Evolutionary conservation across 805 yeast species (phyloP).

Genomic region (Candida quercuum): DNA sequence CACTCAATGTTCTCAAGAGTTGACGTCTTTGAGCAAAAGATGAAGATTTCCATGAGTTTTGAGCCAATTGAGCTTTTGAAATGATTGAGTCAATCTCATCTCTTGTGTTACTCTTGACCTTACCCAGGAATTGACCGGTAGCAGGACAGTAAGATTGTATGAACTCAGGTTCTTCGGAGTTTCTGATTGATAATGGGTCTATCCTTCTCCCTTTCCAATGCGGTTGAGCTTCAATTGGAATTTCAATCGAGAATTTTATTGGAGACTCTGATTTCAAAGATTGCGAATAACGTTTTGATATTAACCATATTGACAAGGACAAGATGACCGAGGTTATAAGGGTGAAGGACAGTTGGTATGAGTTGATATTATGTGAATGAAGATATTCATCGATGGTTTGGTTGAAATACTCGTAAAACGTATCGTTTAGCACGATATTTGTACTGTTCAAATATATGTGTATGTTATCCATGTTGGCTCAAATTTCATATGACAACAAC

Average conservation of each 20-base stretch:
- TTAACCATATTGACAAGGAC: slow-evolving; percentile 8
- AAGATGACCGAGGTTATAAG: slow-evolving; percentile 11
- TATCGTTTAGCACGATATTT: slow-evolving; percentile 19
- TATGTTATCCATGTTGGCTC: not conserved
- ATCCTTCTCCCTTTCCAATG: slow-evolving; percentile 90
- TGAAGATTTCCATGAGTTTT: slow-evolving; percentile 32
- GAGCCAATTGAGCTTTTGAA: slow-evolving; percentile 28
- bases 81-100: slow-evolving; percentile 70
- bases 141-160: slow-evolving; percentile 94
- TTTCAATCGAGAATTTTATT: slow-evolving; percentile 44
- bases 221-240: slow-evolving; percentile 75
- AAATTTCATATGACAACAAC: not conserved
- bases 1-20: slow-evolving; percentile 64
- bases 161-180: slow-evolving; percentile 55
- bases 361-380: slow-evolving; percentile 7
- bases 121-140: slow-evolving; percentile 84
- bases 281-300: slow-evolving; percentile 8
- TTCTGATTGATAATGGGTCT: slow-evolving; percentile 53
- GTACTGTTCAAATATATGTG: slow-evolving; percentile 18
- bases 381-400: slow-evolving; percentile 17
- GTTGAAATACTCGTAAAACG: slow-evolving; percentile 17
- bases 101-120: slow-evolving; percentile 55
- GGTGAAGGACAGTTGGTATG: slow-evolving; percentile 16
- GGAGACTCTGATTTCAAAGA: slow-evolving; percentile 19
- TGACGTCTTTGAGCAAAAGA: slow-evolving; percentile 61